These are phyloP conservation scores for Stenogyne calaminthoides DNA, from an alignment of 305 asterid genomes.

Conservation along the genomic window DNA sequence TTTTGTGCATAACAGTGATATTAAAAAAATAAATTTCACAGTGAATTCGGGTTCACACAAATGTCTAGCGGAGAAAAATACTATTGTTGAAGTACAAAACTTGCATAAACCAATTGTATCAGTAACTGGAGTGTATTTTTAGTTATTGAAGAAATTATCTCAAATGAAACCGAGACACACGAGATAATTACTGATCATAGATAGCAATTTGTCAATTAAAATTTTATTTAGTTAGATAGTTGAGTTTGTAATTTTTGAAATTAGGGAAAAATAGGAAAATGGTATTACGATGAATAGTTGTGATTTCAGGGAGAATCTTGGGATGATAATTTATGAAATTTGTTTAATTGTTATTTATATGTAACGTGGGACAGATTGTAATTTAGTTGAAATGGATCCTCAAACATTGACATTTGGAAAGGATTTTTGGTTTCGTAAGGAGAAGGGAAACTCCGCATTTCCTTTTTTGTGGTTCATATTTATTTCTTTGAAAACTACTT, in stretches of 20 bases:
- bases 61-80: too few relatives aligned
- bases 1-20: too few relatives aligned
- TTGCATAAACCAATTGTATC: too few relatives aligned
- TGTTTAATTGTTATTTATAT: background rate
- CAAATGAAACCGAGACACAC: too few relatives aligned
- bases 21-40: too few relatives aligned
- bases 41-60: too few relatives aligned
- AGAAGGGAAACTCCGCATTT: conserved; percentile 35
- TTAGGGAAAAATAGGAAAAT: background rate
- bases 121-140: background rate
- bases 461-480: background rate
- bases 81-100: background rate
- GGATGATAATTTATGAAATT: conserved; percentile 26
- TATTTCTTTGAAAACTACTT: conserved; percentile 10
- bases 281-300: conserved; percentile 19
- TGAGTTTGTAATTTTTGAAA: too few relatives aligned
- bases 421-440: conserved; percentile 44
- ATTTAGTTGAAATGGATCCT: conserved; percentile 44
- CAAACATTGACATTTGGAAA: conserved; percentile 52
- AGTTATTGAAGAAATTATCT: too few relatives aligned
- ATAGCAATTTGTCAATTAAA: too few relatives aligned
- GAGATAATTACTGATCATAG: too few relatives aligned
- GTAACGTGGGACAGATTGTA: conserved; percentile 49
- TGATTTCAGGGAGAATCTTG: conserved; percentile 23
- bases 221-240: too few relatives aligned